phyloP scores from a whole-genome alignment of 2,329 filamentous ascomycete species.

The Phialemoniopsis sp. region DNA sequence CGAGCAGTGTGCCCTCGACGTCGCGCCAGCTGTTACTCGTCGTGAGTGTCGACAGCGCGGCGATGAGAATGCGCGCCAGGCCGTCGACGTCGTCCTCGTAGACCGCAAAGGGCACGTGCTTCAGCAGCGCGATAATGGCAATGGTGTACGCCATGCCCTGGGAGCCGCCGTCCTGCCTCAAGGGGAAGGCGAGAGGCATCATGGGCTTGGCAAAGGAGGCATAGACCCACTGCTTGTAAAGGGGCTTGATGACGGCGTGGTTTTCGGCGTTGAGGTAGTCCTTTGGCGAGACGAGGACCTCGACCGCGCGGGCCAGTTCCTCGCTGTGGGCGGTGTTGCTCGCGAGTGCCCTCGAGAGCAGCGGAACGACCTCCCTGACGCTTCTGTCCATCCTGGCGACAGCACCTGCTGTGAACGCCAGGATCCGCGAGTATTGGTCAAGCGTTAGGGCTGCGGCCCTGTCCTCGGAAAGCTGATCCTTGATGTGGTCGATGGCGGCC shows the following conservation, averaged over 20 bases:
- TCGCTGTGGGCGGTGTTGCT: slow-evolving; percentile 25
- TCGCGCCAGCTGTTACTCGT: slow-evolving; percentile 33
- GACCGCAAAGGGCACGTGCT: slow-evolving; percentile 43
- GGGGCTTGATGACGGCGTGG: slow-evolving; percentile 37
- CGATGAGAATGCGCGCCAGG: slow-evolving; percentile 45
- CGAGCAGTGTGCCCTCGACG: slow-evolving; percentile 40
- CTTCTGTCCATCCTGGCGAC: slow-evolving; percentile 26
- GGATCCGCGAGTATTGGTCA: slow-evolving; percentile 13
- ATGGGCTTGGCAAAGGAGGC: slow-evolving; percentile 40
- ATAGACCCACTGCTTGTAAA: slow-evolving; percentile 43
- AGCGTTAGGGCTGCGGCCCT: slow-evolving; percentile 2
- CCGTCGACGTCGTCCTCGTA: slow-evolving; percentile 46
- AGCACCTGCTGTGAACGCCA: slow-evolving; percentile 20
- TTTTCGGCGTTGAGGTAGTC: slow-evolving; percentile 31
- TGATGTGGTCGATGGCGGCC: slow-evolving; percentile 5
- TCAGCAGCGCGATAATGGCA: slow-evolving; percentile 42
- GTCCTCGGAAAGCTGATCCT: background rate
- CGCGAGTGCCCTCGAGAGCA: slow-evolving; percentile 24
- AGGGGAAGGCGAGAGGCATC: slow-evolving; percentile 35
- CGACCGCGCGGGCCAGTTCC: slow-evolving; percentile 34
- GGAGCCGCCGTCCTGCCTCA: slow-evolving; percentile 12
- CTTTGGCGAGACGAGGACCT: slow-evolving; percentile 35
- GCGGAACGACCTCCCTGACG: slow-evolving; percentile 20
- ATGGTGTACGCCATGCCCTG: slow-evolving; percentile 37
- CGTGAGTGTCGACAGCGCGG: slow-evolving; percentile 35